phyloP scores from a whole-genome alignment of 345 rosid species.

The Microcos paniculata region DNA sequence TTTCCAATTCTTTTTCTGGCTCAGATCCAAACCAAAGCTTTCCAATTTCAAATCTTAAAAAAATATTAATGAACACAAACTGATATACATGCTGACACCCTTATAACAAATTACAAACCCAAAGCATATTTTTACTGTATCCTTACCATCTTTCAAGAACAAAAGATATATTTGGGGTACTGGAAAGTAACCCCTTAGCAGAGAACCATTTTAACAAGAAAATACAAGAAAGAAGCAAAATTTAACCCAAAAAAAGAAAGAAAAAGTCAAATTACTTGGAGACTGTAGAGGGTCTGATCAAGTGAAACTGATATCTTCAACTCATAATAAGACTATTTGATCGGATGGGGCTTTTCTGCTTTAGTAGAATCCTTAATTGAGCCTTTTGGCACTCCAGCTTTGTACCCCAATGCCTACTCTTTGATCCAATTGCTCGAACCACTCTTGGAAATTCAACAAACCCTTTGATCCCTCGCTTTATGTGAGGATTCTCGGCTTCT shows the following conservation, averaged over 20 bases:
- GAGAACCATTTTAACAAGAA: conserved; percentile 17
- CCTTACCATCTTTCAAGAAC: conserved; percentile 10
- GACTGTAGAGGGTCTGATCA: not conserved
- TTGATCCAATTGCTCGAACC: conserved; percentile 67
- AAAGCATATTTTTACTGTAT: conserved; percentile 5
- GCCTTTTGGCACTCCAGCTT: conserved; percentile 82
- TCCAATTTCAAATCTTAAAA: not conserved
- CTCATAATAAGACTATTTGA: conserved; percentile 36
- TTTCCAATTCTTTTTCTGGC: not conserved
- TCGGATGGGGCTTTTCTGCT: conserved; percentile 54
- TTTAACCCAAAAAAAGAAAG: not conserved
- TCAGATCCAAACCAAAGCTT: conserved; percentile 24
- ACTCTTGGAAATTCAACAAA: conserved; percentile 81
- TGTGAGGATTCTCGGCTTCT: conserved; percentile 83
- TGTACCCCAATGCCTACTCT: conserved; percentile 69
- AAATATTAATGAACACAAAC: conserved; percentile 4
- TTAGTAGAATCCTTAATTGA: conserved; percentile 71
- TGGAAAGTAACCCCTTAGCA: conserved; percentile 1
- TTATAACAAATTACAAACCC: conserved; percentile 19
- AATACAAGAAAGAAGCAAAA: conserved; percentile 3
- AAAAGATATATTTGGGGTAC: not conserved
- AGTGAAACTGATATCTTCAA: conserved; percentile 14
- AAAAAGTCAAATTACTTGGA: not conserved
- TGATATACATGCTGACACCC: conserved; percentile 12
- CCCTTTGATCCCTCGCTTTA: conserved; percentile 84